Evolutionary conservation across 2,329 filamentous ascomycete species (phyloP).

Genomic region (Xylariaceae sp.): DNA sequence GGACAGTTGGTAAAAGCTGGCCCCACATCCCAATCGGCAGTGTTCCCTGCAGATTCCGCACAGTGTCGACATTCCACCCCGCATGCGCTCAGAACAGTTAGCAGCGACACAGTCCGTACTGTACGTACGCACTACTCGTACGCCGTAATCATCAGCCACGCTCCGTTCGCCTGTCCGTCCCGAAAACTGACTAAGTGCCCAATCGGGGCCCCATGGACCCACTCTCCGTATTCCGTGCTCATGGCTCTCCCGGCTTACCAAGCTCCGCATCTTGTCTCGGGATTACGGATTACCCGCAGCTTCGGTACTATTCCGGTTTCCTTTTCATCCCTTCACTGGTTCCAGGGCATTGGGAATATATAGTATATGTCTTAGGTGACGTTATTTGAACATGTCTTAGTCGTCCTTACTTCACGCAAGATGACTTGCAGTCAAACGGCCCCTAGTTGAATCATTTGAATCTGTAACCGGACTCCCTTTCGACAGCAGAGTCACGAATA

Average conservation of each 20-base stretch:
- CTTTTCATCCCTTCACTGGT: no score
- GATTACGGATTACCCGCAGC: background rate
- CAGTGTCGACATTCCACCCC: background rate
- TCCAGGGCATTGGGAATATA: no score
- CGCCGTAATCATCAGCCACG: background rate
- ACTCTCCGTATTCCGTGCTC: background rate
- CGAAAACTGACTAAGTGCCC: background rate
- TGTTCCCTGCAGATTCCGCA: background rate
- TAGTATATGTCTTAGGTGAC: background rate
- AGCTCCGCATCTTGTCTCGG: background rate
- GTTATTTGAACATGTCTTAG: background rate
- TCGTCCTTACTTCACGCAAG: slow-evolving; percentile 1
- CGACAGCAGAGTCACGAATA: background rate
- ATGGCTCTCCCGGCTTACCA: no score
- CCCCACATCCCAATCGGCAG: background rate
- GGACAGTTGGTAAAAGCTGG: background rate
- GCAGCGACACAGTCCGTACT: background rate
- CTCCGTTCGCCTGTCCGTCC: background rate
- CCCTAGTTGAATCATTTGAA: no score
- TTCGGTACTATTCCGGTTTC: no score
- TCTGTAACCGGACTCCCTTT: background rate
- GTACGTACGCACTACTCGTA: background rate
- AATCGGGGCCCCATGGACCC: background rate
- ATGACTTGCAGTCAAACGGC: slow-evolving; percentile 9
- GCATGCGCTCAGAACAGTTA: background rate